Evolutionary conservation across 495 filamentous ascomycete species (phyloP), one percentile per base, ranked within the genome.

Genomic region (Cudoniella acicularis): DNA sequence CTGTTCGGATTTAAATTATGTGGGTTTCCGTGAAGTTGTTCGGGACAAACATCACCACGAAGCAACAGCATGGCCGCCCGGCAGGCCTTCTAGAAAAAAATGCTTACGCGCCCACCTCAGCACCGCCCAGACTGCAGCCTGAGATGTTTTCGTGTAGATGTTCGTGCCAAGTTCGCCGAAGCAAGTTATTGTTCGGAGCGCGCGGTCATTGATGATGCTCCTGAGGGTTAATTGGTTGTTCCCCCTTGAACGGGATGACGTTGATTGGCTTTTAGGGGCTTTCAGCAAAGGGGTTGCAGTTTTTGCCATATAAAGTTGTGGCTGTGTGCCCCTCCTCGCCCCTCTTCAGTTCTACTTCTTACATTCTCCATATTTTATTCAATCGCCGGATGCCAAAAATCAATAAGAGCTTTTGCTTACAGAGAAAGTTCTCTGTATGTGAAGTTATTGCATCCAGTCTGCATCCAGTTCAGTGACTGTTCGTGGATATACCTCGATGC

Each of bases 211-310:
- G 47, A 63, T 55, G 25, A 55, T 51, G 24, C 23, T 63, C 3
- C 6, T n/a, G 2, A 2, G 10, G 26, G 9, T 9, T 59, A 49
- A 58, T 63, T 58, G 60, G 60, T 26, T 25, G 24, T 10, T 45
- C 43, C 36, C 47, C 59, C 30, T 13, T 56, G 25, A 25, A 20
- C 13, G 9, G 17, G 18, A 62, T 62, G 61, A 59, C 61, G 55
- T 48, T 63, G 61, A 59, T 63, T 59, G 61, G 52, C 8, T 22
- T 52, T 8, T 30, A 51, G 51, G 49, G 22, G 27, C 21, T 50
- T 55, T 63, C 61, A 59, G 61, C 50, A 51, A 40, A 36, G 46
- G 59, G 52, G 60, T 21, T 48, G 52, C 40, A 1, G 54, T 49
- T 47, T 56, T 27, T n/a, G 30, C 30, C 30, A 36, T n/a, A n/a